These are phyloP conservation scores for Curvularia verruculosa DNA, from an alignment of 2,329 filamentous ascomycete species.

Conservation along the genomic window DNA sequence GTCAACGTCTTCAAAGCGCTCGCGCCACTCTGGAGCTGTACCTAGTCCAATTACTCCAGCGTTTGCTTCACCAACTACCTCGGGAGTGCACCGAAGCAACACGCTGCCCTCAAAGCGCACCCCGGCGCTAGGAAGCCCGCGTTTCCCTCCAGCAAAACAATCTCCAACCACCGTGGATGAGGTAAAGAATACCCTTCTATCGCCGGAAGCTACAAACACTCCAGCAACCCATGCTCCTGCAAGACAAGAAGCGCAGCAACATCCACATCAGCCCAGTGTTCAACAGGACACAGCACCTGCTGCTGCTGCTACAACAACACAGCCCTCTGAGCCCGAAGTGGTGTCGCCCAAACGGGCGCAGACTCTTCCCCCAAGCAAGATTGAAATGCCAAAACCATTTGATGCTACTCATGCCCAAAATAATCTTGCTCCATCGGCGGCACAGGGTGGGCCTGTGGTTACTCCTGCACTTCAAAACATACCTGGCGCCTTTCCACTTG, in stretches of 20 bases:
- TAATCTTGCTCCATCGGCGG: neutral
- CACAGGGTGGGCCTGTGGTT: constrained; percentile 29
- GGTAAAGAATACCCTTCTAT: constrained; percentile 26
- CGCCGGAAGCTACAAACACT: constrained; percentile 24
- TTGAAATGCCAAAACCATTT: constrained; percentile 33
- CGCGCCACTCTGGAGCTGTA: constrained; percentile 72
- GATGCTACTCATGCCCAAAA: constrained; percentile 8
- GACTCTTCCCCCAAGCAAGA: constrained; percentile 31
- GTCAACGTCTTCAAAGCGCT: constrained; percentile 89
- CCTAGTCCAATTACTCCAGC: constrained; percentile 63
- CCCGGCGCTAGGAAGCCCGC: constrained; percentile 62
- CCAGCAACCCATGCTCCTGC: constrained; percentile 16
- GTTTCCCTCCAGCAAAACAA: constrained; percentile 51
- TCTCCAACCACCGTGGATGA: constrained; percentile 54
- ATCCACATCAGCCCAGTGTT: constrained; percentile 1
- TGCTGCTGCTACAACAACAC: constrained; percentile 11
- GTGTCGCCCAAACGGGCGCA: constrained; percentile 25
- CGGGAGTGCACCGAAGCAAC: constrained; percentile 78
- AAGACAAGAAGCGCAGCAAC: constrained; percentile 16
- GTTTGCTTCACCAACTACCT: constrained; percentile 49
- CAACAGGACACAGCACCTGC: constrained; percentile 8
- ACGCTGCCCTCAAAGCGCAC: constrained; percentile 92
- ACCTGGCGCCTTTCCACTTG: constrained; percentile 69
- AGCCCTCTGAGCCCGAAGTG: constrained; percentile 15
- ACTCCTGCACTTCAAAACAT: constrained; percentile 35